phyloP scores from a whole-genome alignment of 345 rosid genomes.

The Kernera saxatilis region DNA sequence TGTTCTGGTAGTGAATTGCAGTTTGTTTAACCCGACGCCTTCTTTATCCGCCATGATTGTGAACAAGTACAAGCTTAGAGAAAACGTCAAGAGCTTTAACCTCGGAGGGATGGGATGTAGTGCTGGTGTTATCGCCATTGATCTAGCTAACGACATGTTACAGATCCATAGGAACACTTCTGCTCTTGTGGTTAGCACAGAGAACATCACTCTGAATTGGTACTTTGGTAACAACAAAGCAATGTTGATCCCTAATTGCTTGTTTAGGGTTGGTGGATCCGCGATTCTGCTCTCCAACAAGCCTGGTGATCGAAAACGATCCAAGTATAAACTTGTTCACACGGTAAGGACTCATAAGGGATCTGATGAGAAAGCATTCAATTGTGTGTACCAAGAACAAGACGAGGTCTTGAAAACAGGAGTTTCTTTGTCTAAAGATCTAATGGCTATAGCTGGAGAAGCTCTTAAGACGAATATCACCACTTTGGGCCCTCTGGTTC shows the following conservation, averaged over 20 bases:
- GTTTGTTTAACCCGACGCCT: conserved; percentile 31
- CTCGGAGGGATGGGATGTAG: conserved; percentile 36
- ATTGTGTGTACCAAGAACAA: conserved; percentile 77
- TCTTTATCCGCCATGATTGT: conserved; percentile 33
- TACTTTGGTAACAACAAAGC: conserved; percentile 85
- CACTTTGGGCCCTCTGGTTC: conserved; percentile 80
- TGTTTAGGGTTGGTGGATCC: conserved; percentile 86
- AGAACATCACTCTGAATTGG: conserved; percentile 90
- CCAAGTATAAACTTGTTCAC: conserved; percentile 78
- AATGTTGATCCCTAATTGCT: conserved; percentile 83
- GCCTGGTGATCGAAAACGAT: conserved; percentile 41
- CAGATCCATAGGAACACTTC: conserved; percentile 41
- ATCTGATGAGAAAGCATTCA: conserved; percentile 74
- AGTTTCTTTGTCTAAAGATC: conserved; percentile 81
- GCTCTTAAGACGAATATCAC: conserved; percentile 85
- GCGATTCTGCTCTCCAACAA: conserved; percentile 68
- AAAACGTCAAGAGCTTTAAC: conserved; percentile 25
- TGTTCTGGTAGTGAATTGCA: conserved; percentile 32
- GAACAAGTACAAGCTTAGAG: conserved; percentile 30
- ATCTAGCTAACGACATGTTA: conserved; percentile 28
- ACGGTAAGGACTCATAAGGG: conserved; percentile 81
- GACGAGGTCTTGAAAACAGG: conserved; percentile 73
- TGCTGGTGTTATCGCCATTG: conserved; percentile 30
- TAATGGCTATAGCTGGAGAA: conserved; percentile 74
- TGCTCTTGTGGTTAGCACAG: conserved; percentile 87